Base-by-base conservation (phyloP, 2,329 filamentous ascomycete genomes). In the Apiospora aurea region DNA sequence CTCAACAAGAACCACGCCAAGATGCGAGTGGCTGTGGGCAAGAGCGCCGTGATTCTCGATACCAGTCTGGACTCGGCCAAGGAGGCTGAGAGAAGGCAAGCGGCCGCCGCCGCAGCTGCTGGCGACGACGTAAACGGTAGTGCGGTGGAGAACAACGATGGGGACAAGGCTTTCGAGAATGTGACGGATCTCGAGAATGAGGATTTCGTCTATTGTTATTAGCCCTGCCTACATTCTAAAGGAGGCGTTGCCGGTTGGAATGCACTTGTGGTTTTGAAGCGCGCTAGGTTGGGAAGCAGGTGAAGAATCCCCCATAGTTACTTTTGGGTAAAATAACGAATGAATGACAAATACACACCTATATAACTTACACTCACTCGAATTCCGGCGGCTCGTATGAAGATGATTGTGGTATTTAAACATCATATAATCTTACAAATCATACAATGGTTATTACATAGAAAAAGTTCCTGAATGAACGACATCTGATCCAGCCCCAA, bases 161-260 rank as follows among this genome's bases (percentile, higher is more conserved):
- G 85, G 0, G 85, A 88, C 38, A 84, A 87, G 74, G 85, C 86
- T 1, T 88, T 89, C 76, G 86, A 87, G 69, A 90, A 92, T 77
- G 79, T 87, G 24, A 91, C 89, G 21, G 89, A 91, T 77, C 79
- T 88, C 75, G 82, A 87, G 79, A 91, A 91, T 73, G 89, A 91
- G 76, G 89, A 91, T 73, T 92, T 92, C 76, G 84, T 91, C 8
- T 92, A 89, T 79, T 84, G 91, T 2, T 89, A 83, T 69, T 87
- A 77, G 74, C 2, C 11, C n/a, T n/a, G n/a, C 34, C n/a, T n/a
- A 41, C 34, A 18, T 10, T n/a, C 29, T 18, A 6, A 6, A 41
- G n/a, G 34, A 8, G 18, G 29, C 8, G 18, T 41, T 41, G 13
- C 6, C 16, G 34, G 53, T 29, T 21, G 53, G 18, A 10, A 2